Base-by-base conservation (phyloP, 768 basidiomycete species). In the Suillus paluster region DNA sequence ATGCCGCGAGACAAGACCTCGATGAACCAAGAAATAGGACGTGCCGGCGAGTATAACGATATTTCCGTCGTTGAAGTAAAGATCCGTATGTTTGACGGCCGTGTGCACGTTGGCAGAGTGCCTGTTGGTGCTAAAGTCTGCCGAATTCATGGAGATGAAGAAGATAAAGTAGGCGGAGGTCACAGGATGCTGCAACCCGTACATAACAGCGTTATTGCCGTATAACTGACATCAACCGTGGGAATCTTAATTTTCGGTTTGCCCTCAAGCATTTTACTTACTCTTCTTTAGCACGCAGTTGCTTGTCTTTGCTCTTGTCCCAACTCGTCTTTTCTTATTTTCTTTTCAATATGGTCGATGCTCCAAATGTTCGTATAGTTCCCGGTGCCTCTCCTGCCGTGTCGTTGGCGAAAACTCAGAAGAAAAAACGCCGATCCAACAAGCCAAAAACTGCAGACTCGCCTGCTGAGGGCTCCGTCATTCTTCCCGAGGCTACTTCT, bases 381-480 rank as follows among this genome's bases (percentile, higher is more conserved):
- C 92, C 92, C 27, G 92, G 92, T 50, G 92, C 92, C 14, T 91
- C 87, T 58, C 86, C 88, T 0, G 85, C 87, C 46, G 67, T 81
- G 5, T 77, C 86, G 1, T 63, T 78, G 4, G 82, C 89, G 41
- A 92, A 92, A 73, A 78, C 84, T 4, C 83, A 86, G 30, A 81
- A 79, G 70, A 90, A 86, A 74, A 94, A 91, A 76, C 88, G 86
- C 74, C 87, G 86, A 77, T 80, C 84, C 62, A 73, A 68, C 12
- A 72, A 73, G 55, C 82, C 80, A 65, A 79, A 79, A 54, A 74
- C 79, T 23, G 74, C 78, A 42, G 86, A 84, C 44, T 77, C 84
- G 15, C 81, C 82, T 36, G 79, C 78, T 50, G 73, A 75, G 17
- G 75, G 70, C 39, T 75, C 73, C 12, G 75, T 76, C 27, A 74